Evolutionary conservation across 257 asterid species (phyloP), one percentile per base, ranked within the genome.

Genomic region (Nemophila menziesii): DNA sequence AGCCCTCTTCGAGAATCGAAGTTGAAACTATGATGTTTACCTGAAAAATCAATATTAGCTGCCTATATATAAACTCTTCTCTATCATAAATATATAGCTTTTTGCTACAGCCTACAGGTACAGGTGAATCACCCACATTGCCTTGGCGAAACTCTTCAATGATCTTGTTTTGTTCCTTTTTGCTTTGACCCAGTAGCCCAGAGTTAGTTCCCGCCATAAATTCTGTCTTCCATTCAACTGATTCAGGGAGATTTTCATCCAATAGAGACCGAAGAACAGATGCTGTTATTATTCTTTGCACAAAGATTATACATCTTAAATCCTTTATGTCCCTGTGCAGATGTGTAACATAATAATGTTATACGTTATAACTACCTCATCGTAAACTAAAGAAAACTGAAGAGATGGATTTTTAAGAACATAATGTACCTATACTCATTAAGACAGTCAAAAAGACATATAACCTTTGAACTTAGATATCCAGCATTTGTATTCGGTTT

Each of bases 1-100:
- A 64, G 27, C 93, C 92, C 77, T 87, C 97, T 68, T 87, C 95
- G 16, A 87, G 85, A 80, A 87, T 71, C 15, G 93, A 80, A 37
- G 97, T 82, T 2, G 97, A 72, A 41, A 87, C 65, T 13, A 87
- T 73, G 43, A 87, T 75, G 57, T 87, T 78, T 20, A 87, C 86
- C 97, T 87, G 75, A 49, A 64, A 26, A 13, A 38, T 38, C n/a
- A n/a, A n/a, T n/a, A n/a, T n/a, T n/a, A n/a, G n/a, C n/a, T n/a
- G n/a, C n/a, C n/a, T n/a, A n/a, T n/a, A n/a, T n/a, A n/a, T n/a
- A n/a, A n/a, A n/a, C n/a, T n/a, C n/a, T 23, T 38, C 33, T 15
- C 11, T 17, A 14, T 13, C 18, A 4, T 20, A 19, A 6, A n/a
- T 8, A n/a, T 7, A 20, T 14, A 47, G 10, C 2, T 20, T 5